Evolutionary conservation across 2,329 filamentous ascomycete genomes (phyloP).

Genomic region (Aspergillus sp.): DNA sequence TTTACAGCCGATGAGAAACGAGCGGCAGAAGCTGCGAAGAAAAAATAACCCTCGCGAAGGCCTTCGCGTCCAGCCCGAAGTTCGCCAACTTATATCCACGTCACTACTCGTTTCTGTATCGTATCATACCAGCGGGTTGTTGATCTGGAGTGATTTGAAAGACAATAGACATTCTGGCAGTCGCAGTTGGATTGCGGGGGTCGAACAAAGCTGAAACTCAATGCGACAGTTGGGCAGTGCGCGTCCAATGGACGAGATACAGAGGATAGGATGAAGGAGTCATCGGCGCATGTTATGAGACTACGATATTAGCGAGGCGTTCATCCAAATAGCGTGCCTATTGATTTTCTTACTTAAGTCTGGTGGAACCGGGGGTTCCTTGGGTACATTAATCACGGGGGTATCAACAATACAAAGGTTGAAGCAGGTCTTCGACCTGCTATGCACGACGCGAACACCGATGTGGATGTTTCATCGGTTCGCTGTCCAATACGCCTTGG

Average conservation of each 20-base stretch:
- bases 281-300: constrained; percentile 11
- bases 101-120: too few species aligned
- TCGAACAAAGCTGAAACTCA: background rate
- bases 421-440: background rate
- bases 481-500: constrained; percentile 21
- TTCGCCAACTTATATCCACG: too few species aligned
- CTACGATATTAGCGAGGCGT: constrained; percentile 28
- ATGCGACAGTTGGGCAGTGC: background rate
- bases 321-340: constrained; percentile 5
- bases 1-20: constrained; percentile 42
- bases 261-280: constrained; percentile 5
- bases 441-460: background rate
- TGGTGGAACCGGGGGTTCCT: background rate
- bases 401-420: background rate
- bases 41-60: constrained; percentile 27
- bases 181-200: background rate
- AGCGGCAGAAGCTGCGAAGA: constrained; percentile 35
- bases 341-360: background rate
- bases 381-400: background rate
- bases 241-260: background rate
- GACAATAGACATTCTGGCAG: too few species aligned
- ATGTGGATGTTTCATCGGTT: background rate
- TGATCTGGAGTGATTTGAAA: too few species aligned
- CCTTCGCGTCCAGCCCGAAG: background rate
- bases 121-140: too few species aligned